Base-by-base conservation (phyloP, 768 basidiomycete species). In the Podaxis sp. region DNA sequence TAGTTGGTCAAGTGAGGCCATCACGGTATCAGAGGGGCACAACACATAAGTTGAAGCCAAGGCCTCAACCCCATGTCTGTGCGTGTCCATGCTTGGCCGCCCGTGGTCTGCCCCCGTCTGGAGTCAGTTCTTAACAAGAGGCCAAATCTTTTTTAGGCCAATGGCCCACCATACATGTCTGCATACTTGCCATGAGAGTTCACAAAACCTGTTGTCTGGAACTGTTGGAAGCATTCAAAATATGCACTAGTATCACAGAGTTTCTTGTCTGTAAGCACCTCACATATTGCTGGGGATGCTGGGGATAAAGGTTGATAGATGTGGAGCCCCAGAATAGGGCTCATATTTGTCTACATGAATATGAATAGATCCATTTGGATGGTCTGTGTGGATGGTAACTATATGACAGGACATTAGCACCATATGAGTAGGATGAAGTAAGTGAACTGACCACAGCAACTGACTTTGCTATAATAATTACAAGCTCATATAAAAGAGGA, bases 161-260 rank as follows among this genome's bases (percentile, higher is more conserved):
- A n/a, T n/a, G n/a, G n/a, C n/a, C n/a, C n/a, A n/a, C n/a, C n/a
- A n/a, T n/a, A n/a, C n/a, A n/a, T n/a, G n/a, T n/a, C n/a, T n/a
- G 39, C 38, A 1, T 56, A 30, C n/a, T 56, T 39, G 17, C 24
- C 36, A 2, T 19, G 9, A 28, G 52, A 36, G 28, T 26, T 30
- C 1, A 8, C 58, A 49, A 59, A 48, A 42, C 52, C 24, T 13
- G 48, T 15, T 6, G 40, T 26, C 42, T 54, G 67, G 28, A 59
- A 59, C n/a, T 51, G 9, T 6, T 51, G 49, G 22, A 51, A 24
- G 3, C 59, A 28, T 38, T 48, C 52, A 30, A 58, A 28, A 46
- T 59, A 65, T 38, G 66, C 44, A 28, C 40, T 33, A 52, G 64
- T 30, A 13, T 62, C 55, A 40, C 36, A 58, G 17, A 65, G 64